phyloP scores from a whole-genome alignment of 2,329 filamentous ascomycete species.

The Cladosporium sp. region DNA sequence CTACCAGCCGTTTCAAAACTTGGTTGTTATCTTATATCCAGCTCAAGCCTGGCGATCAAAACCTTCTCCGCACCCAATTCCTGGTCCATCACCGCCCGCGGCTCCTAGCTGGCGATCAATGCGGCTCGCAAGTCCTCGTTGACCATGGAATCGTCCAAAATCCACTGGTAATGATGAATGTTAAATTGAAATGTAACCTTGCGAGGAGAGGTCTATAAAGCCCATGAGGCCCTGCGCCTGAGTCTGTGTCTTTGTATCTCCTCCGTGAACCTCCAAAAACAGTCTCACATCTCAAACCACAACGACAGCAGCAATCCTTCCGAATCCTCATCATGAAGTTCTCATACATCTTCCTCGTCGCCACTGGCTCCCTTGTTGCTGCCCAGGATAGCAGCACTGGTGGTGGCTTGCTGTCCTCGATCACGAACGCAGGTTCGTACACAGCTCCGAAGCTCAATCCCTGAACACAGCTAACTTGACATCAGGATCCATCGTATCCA shows the following conservation, averaged over 20 bases:
- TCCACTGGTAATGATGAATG: background rate
- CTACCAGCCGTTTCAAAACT: no score
- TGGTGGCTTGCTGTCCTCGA: conserved; percentile 1
- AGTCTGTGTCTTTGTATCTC: background rate
- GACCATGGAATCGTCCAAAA: background rate
- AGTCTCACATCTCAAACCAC: background rate
- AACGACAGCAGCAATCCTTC: background rate
- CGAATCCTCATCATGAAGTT: conserved; percentile 4
- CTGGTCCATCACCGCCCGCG: background rate
- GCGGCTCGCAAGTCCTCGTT: background rate
- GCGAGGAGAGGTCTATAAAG: background rate
- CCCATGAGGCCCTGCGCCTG: background rate
- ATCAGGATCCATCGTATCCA: conserved; percentile 8
- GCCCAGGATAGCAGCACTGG: background rate
- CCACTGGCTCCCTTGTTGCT: conserved; percentile 4
- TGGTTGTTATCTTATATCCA: no score
- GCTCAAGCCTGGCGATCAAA: background rate
- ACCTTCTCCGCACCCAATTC: conserved; percentile 4
- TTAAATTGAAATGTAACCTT: background rate
- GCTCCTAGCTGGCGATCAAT: background rate
- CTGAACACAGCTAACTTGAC: background rate
- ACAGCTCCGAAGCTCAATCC: background rate
- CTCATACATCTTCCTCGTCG: background rate
- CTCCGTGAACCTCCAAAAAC: background rate
- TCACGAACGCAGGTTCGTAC: conserved; percentile 8